These are phyloP conservation scores for Eutrema japonicum DNA, from an alignment of 345 rosid genomes.

Conservation along the genomic window DNA sequence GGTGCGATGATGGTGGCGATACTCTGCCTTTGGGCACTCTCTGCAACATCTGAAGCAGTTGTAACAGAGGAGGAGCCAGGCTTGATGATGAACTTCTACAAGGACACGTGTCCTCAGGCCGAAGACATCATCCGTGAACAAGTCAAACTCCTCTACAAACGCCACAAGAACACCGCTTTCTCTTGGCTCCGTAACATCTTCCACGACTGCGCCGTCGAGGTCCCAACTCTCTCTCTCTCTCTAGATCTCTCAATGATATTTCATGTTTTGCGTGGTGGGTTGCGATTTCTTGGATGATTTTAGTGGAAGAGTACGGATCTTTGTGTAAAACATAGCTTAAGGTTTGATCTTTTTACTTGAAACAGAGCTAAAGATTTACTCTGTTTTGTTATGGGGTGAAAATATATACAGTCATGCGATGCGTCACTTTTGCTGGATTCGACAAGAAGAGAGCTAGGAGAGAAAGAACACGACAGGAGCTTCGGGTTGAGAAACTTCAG, in stretches of 20 bases:
- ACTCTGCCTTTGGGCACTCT: constrained; percentile 53
- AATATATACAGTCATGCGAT: constrained; percentile 71
- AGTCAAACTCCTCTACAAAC: constrained; percentile 91
- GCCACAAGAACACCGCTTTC: constrained; percentile 99
- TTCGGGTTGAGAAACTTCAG: constrained; percentile 95
- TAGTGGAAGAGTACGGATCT: neutral
- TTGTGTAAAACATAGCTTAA: constrained; percentile 11
- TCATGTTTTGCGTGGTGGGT: neutral
- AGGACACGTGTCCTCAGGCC: constrained; percentile 92
- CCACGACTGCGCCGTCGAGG: constrained; percentile 99
- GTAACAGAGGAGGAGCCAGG: constrained; percentile 59
- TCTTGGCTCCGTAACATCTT: constrained; percentile 99
- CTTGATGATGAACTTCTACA: constrained; percentile 81
- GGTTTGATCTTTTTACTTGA: neutral
- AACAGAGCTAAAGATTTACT: constrained; percentile 12
- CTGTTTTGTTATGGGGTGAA: neutral
- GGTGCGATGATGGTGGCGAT: constrained; percentile 46
- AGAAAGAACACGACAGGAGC: constrained; percentile 96
- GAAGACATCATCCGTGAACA: constrained; percentile 90
- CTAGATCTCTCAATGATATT: neutral
- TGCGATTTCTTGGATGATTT: neutral
- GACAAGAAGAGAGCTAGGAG: constrained; percentile 87
- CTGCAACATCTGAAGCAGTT: constrained; percentile 55
- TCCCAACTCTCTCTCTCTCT: constrained; percentile 26
- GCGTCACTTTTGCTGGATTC: constrained; percentile 97